Evolutionary conservation across 139 green algal genomes (phyloP).

Genomic region (Axilococcus clingmanii): DNA sequence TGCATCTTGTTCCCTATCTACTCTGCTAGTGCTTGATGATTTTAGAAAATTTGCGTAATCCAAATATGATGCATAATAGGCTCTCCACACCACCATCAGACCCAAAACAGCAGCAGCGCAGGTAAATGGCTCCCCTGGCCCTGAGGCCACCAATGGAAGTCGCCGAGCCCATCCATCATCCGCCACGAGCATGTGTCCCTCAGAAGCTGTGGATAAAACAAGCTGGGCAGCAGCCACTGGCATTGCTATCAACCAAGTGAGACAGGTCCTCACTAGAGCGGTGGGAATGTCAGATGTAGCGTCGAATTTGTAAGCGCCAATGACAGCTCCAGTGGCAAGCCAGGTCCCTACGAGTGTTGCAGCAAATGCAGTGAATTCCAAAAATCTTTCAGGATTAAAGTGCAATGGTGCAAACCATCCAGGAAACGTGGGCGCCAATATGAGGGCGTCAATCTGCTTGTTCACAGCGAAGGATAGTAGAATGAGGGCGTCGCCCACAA

Average conservation of each 20-base stretch:
- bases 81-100: conserved; percentile 56
- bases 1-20: conserved; percentile 19
- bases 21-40: conserved; percentile 3
- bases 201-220: conserved; percentile 57
- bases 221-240: conserved; percentile 58
- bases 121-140: conserved; percentile 49
- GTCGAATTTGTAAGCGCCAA: conserved; percentile 32
- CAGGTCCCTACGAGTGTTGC: conserved; percentile 44
- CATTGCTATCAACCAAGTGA: conserved; percentile 55
- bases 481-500: conserved; percentile 1
- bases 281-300: conserved; percentile 30
- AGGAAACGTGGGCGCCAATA: not conserved
- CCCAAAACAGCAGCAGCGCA: conserved; percentile 55
- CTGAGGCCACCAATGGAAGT: conserved; percentile 53
- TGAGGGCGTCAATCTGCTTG: conserved; percentile 6
- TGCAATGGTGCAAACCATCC: conserved; percentile 49
- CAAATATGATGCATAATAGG: conserved; percentile 55
- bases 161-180: conserved; percentile 28
- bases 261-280: conserved; percentile 19
- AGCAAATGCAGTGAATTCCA: conserved; percentile 45
- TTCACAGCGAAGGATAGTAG: not conserved
- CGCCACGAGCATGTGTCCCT: conserved; percentile 39
- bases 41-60: conserved; percentile 38
- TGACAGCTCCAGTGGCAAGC: conserved; percentile 18
- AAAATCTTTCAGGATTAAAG: conserved; percentile 50